A percentile compares a stretch with the other conserved stretches of the same genome.
Conservation (phyloP, 2,329 filamentous ascomycete genomes). For the Colletotrichum sp. region DNA sequence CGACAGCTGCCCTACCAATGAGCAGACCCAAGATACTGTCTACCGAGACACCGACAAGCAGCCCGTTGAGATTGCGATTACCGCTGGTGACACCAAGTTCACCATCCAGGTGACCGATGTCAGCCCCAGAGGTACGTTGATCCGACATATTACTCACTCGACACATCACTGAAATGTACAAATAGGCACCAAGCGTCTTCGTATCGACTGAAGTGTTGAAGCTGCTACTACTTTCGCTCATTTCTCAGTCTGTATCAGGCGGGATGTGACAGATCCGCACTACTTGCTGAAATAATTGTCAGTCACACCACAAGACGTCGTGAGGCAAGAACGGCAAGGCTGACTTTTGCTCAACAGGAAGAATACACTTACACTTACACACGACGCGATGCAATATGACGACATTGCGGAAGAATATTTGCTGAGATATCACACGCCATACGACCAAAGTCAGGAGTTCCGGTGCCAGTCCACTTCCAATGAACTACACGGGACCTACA, state of each 20-base stretch:
- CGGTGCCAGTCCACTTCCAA: background rate
- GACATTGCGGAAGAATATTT: background rate
- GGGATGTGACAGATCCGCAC: background rate
- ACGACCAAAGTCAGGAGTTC: fast-evolving
- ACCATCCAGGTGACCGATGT: background rate
- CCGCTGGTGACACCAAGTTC: background rate
- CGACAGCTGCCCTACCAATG: background rate
- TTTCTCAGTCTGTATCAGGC: background rate
- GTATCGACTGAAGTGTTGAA: fast-evolving
- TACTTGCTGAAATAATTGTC: background rate
- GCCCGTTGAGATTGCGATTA: background rate
- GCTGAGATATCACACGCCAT: background rate
- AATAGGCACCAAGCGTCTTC: background rate
- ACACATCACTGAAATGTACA: background rate
- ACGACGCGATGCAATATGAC: background rate
- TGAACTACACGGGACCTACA: background rate
- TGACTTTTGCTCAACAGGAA: background rate
- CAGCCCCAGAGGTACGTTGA: background rate
- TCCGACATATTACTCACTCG: fast-evolving
- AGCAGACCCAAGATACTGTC: background rate
- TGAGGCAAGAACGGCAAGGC: background rate
- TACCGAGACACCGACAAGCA: background rate
- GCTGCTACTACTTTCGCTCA: fast-evolving
- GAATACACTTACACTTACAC: no score
- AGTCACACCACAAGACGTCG: background rate